Conservation (phyloP, 2,329 filamentous ascomycete genomes). For the Septoria linicola region DNA sequence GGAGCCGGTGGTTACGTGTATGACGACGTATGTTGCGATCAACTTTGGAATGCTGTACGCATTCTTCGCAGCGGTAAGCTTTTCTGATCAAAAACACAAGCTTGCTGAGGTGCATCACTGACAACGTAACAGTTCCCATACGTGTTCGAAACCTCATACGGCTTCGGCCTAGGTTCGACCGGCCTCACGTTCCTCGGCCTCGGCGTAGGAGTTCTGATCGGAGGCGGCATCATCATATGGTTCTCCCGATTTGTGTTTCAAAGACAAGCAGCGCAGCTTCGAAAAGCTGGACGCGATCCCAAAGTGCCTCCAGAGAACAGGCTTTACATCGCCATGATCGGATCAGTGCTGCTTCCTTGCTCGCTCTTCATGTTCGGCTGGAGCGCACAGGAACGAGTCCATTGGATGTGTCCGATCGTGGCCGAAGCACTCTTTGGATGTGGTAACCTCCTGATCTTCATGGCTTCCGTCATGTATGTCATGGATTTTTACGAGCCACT, state of each 20-base stretch:
- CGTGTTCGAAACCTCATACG: constrained; percentile 33
- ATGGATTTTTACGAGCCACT: constrained; percentile 43
- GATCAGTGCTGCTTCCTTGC: constrained; percentile 33
- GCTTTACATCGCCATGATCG: constrained; percentile 38
- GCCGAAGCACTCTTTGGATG: constrained; percentile 27
- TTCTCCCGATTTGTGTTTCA: constrained; percentile 29
- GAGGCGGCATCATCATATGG: constrained; percentile 19
- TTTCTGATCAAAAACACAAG: too few species aligned
- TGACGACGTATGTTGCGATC: constrained; percentile 42
- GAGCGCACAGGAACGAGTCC: constrained; percentile 34
- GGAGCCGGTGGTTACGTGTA: constrained; percentile 43
- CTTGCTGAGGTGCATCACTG: too few species aligned
- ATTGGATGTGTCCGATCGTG: constrained; percentile 43
- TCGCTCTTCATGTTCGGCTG: constrained; percentile 41
- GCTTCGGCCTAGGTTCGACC: constrained; percentile 32
- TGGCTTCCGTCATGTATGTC: constrained; percentile 41
- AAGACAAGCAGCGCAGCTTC: constrained; percentile 14
- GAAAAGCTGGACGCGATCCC: constrained; percentile 8
- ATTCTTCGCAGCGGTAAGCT: constrained; percentile 45
- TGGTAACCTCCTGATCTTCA: constrained; percentile 34
- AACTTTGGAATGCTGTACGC: constrained; percentile 45
- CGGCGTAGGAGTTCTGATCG: constrained; percentile 25
- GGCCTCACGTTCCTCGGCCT: constrained; percentile 36
- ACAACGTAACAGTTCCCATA: too few species aligned
- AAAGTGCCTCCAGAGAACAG: constrained; percentile 33